Conservation (phyloP, 495 filamentous ascomycete species). For the Symbiotaphrina buchneri region DNA sequence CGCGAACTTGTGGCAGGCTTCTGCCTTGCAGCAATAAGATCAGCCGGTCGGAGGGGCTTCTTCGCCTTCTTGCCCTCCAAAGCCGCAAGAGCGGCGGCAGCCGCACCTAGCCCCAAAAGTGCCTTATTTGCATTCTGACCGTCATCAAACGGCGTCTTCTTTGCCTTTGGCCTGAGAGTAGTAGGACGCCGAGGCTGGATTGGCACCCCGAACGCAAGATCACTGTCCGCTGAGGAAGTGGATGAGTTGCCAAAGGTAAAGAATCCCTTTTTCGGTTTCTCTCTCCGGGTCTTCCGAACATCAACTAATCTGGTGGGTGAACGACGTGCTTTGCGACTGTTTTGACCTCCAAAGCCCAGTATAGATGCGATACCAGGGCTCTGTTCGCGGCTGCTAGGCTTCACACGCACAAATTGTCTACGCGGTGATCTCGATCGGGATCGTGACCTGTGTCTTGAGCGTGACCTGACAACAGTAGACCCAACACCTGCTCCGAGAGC, state of each 20-base stretch:
- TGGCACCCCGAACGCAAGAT: conserved; percentile 24
- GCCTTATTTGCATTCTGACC: conserved; percentile 28
- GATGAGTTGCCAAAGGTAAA: conserved; percentile 38
- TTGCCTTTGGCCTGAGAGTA: conserved; percentile 14
- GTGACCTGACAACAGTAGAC: conserved; percentile 10
- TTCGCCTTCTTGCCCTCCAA: conserved; percentile 10
- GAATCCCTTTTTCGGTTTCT: conserved; percentile 23
- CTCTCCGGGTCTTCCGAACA: no score
- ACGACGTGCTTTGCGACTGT: no score
- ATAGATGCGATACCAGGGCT: conserved; percentile 18
- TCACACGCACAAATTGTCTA: conserved; percentile 28
- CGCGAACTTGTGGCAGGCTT: conserved; percentile 4
- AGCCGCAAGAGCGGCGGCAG: conserved; percentile 30
- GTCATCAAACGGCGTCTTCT: conserved; percentile 13
- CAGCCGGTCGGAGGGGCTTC: conserved; percentile 10
- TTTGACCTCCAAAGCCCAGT: no score
- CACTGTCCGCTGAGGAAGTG: conserved; percentile 31
- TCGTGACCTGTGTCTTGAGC: no score
- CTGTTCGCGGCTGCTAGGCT: conserved; percentile 23
- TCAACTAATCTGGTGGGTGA: no score
- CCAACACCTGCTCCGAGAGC: conserved; percentile 21
- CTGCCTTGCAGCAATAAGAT: conserved; percentile 18
- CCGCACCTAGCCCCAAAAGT: conserved; percentile 29
- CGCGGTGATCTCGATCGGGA: no score
- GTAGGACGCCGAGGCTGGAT: no score